phyloP scores from a whole-genome alignment of 2,329 filamentous ascomycete species.

The Neospermospora avenae region DNA sequence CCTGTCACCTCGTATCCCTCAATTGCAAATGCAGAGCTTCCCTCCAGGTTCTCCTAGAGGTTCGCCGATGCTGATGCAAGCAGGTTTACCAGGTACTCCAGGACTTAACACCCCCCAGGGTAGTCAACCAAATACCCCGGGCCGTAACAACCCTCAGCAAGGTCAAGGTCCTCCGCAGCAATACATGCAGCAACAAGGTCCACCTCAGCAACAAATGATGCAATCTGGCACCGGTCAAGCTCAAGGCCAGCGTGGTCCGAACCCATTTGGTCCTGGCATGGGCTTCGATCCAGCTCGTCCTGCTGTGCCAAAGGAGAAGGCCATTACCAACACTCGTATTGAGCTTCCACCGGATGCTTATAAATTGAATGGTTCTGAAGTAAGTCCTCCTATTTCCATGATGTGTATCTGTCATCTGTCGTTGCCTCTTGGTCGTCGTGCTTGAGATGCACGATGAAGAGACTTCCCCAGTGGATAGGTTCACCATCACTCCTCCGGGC shows the following conservation, averaged over 20 bases:
- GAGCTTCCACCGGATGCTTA: constrained; percentile 60
- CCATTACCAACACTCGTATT: constrained; percentile 44
- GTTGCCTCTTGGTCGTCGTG: background rate
- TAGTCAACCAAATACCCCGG: background rate
- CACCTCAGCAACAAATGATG: background rate
- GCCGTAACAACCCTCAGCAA: background rate
- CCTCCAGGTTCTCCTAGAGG: constrained; percentile 4
- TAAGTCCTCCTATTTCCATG: constrained; percentile 29
- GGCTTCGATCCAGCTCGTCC: constrained; percentile 46
- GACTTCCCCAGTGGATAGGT: background rate
- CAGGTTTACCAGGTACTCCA: background rate
- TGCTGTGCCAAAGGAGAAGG: constrained; percentile 21
- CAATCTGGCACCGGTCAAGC: background rate
- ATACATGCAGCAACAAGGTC: background rate
- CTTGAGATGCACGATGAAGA: background rate
- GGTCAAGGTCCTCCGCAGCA: background rate
- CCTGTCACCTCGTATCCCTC: background rate
- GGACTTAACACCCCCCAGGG: background rate
- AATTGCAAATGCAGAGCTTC: background rate
- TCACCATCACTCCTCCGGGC: background rate
- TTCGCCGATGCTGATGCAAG: constrained; percentile 3
- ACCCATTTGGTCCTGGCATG: constrained; percentile 28
- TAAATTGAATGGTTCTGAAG: constrained; percentile 31
- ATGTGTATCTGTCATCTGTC: background rate
- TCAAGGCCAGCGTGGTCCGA: constrained; percentile 5